A percentile compares a stretch with the other conserved stretches of the same genome.
phyloP scores from a whole-genome alignment of 2,329 filamentous ascomycete species.

The Aspergillus novoparasiticus region DNA sequence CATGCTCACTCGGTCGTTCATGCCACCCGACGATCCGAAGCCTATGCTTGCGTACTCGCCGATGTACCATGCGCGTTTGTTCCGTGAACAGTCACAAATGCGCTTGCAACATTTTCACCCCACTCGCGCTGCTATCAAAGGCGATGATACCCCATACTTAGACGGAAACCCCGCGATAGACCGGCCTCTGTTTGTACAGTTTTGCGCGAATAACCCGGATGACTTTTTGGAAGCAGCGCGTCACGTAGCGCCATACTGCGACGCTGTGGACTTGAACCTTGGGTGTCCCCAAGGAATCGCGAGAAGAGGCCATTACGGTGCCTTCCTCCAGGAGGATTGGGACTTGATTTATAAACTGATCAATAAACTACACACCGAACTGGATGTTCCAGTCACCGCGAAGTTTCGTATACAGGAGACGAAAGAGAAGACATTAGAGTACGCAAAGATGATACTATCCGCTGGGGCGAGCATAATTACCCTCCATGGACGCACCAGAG shows the following conservation, averaged over 20 bases:
- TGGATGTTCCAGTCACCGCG: slow-evolving; percentile 85
- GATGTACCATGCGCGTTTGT: slow-evolving; percentile 94
- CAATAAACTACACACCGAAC: slow-evolving; percentile 74
- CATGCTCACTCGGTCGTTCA: slow-evolving; percentile 90
- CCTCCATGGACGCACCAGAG: slow-evolving; percentile 82
- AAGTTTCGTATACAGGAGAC: slow-evolving; percentile 92
- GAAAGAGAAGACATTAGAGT: slow-evolving; percentile 80
- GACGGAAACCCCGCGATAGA: slow-evolving; percentile 87
- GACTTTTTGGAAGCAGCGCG: slow-evolving; percentile 66
- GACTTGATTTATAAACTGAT: slow-evolving; percentile 80
- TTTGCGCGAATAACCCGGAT: slow-evolving; percentile 65
- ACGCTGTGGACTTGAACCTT: slow-evolving; percentile 92
- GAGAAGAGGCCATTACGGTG: slow-evolving; percentile 84
- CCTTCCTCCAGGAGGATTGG: slow-evolving; percentile 93
- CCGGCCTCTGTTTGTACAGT: slow-evolving; percentile 91
- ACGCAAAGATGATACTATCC: slow-evolving; percentile 81
- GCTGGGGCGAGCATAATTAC: slow-evolving; percentile 93
- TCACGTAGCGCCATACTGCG: slow-evolving; percentile 81
- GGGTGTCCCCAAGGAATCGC: slow-evolving; percentile 97
- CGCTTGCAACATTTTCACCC: slow-evolving; percentile 81
- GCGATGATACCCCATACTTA: slow-evolving; percentile 57
- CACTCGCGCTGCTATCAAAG: slow-evolving; percentile 41
- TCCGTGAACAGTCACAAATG: slow-evolving; percentile 74
- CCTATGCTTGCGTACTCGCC: slow-evolving; percentile 85
- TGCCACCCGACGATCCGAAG: slow-evolving; percentile 65